A percentile compares a stretch with the other conserved stretches of the same genome.
Evolutionary conservation across 257 asterid genomes (phyloP).

Genomic region (Scutellaria minor): DNA sequence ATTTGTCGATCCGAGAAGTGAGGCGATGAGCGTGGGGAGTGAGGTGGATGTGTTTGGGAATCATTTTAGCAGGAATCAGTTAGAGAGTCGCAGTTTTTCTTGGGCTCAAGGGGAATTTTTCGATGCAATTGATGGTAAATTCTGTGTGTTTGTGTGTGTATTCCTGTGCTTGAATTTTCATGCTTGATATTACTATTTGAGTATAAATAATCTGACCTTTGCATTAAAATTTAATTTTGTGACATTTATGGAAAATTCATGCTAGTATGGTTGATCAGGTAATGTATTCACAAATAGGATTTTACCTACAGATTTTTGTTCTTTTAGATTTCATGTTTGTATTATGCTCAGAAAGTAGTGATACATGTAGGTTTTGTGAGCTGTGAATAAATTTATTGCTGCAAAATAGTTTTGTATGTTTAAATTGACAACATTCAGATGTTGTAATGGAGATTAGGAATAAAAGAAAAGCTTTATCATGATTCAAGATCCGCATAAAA

Average conservation of each 20-base stretch:
- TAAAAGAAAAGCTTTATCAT: too few species aligned
- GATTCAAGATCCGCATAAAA: too few species aligned
- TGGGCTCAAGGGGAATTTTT: slow-evolving; percentile 74
- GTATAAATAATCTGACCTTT: background rate
- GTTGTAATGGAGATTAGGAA: background rate
- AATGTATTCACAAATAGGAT: background rate
- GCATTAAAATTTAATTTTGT: background rate
- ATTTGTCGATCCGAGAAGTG: too few species aligned
- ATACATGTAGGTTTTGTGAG: background rate
- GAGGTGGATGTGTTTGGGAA: slow-evolving; percentile 35
- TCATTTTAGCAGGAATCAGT: slow-evolving; percentile 37
- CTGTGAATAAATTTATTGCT: background rate
- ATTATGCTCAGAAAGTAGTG: background rate
- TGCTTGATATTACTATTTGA: slow-evolving; percentile 2
- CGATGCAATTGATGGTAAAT: slow-evolving; percentile 81
- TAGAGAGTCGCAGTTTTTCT: slow-evolving; percentile 61
- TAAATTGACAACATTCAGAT: background rate
- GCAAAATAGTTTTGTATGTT: background rate
- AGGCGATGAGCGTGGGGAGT: too few species aligned
- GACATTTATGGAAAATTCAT: too few species aligned
- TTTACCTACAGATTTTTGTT: background rate
- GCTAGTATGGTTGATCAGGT: background rate
- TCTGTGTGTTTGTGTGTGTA: background rate
- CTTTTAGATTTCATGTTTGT: background rate
- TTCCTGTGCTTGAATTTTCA: background rate